Percentiles rank a stretch among this genome's conserved stretches.
Conservation (phyloP, 495 filamentous ascomycete genomes). For the Neurospora sp. region DNA sequence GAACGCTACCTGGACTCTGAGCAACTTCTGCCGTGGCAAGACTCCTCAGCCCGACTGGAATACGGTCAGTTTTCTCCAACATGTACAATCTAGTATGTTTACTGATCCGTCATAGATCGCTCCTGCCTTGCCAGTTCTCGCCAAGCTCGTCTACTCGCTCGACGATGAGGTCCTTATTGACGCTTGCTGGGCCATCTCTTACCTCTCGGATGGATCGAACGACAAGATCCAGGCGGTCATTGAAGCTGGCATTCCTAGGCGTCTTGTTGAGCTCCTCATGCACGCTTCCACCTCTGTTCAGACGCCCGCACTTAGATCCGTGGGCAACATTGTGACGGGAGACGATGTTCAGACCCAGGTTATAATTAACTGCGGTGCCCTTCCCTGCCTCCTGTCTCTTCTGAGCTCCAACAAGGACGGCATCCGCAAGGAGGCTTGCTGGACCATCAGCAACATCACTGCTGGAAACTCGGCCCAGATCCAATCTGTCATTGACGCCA, state of each 20-base stretch:
- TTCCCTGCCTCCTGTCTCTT: slow-evolving; percentile 84
- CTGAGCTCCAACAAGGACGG: slow-evolving; percentile 96
- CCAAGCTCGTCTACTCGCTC: slow-evolving; percentile 95
- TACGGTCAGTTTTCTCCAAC: slow-evolving; percentile 51
- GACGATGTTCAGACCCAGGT: slow-evolving; percentile 99
- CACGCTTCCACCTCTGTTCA: slow-evolving; percentile 99
- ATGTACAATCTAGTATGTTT: slow-evolving; percentile 4
- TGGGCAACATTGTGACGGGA: slow-evolving; percentile 98
- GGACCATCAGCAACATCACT: slow-evolving; percentile 99
- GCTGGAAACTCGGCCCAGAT: slow-evolving; percentile 98
- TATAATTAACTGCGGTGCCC: slow-evolving; percentile 95
- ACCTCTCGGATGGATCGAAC: slow-evolving; percentile 96
- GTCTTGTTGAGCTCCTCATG: slow-evolving; percentile 94
- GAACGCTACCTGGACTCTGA: slow-evolving; percentile 98
- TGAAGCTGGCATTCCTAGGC: slow-evolving; percentile 93
- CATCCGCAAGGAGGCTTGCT: slow-evolving; percentile 98
- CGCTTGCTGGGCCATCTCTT: slow-evolving; percentile 99
- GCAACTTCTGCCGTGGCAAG: slow-evolving; percentile 99
- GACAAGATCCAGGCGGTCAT: slow-evolving; percentile 99
- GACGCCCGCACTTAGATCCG: slow-evolving; percentile 91
- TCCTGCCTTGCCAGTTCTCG: slow-evolving; percentile 89
- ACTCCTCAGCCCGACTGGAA: slow-evolving; percentile 98
- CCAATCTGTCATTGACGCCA: slow-evolving; percentile 91
- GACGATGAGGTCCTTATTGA: slow-evolving; percentile 99
- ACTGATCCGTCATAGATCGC: slow-evolving; percentile 56